Evolutionary conservation across 2,329 filamentous ascomycete species (phyloP).

Genomic region (Waltergamsia citrina): DNA sequence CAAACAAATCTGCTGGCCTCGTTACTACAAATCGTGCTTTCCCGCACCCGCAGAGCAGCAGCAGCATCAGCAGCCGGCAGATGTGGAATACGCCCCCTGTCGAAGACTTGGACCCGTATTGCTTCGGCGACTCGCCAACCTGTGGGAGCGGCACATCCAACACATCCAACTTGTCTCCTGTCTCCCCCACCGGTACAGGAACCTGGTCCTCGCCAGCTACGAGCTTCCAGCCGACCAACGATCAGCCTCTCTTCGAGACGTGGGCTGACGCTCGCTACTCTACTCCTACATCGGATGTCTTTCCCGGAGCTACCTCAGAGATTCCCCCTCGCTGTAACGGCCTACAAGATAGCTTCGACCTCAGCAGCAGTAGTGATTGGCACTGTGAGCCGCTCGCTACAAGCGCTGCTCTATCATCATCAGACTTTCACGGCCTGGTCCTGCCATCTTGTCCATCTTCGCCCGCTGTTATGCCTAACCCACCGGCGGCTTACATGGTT

Average conservation of each 20-base stretch:
- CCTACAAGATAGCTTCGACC: slow-evolving; percentile 4
- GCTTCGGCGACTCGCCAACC: slow-evolving; percentile 21
- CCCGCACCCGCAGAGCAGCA: slow-evolving; percentile 9
- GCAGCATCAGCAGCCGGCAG: slow-evolving; percentile 11
- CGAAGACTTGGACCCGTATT: slow-evolving; percentile 26
- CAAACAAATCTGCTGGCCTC: slow-evolving; percentile 6
- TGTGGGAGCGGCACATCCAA: slow-evolving; percentile 11
- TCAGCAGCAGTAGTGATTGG: not conserved
- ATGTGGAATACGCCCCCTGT: slow-evolving; percentile 25
- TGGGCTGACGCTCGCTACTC: slow-evolving; percentile 11
- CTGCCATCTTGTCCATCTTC: not conserved
- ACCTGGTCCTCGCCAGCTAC: slow-evolving; percentile 21
- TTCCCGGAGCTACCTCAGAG: not conserved
- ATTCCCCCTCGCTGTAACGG: slow-evolving; percentile 8
- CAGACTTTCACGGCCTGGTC: not conserved
- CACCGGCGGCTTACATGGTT: not conserved
- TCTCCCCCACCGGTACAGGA: slow-evolving; percentile 19
- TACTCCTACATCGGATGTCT: slow-evolving; percentile 14
- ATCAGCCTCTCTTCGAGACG: slow-evolving; percentile 6
- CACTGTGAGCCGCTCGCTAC: slow-evolving; percentile 1
- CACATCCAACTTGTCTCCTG: slow-evolving; percentile 16
- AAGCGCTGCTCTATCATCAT: not conserved
- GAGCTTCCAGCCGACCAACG: slow-evolving; percentile 8
- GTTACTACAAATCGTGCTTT: slow-evolving; percentile 7
- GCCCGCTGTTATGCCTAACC: not conserved